Base-by-base conservation (phyloP, 306 rosid species). In the Cucurbita ficifolia region DNA sequence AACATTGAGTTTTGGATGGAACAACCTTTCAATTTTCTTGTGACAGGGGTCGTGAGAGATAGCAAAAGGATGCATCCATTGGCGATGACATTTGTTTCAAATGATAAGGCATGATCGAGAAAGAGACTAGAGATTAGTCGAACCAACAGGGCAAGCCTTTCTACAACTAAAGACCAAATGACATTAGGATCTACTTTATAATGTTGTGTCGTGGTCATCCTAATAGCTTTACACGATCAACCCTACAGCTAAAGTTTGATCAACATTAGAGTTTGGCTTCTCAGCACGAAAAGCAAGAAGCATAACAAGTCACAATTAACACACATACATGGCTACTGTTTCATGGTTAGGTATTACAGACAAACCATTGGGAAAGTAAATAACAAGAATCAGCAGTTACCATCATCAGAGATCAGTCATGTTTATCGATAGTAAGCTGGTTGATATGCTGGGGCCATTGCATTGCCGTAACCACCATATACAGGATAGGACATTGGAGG, bases 391-490 rank as follows among this genome's bases (percentile, higher is more conserved):
- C 99, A 95, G 99, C 90, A 88, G 96, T 95, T 89, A 89, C 99
- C 96, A 79, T 95, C 96, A 84, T 88, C 84, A 73, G 50, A 43
- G 81, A 79, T 88, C 72, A 76, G 88, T 88, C 88, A 84, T 78
- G 75, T 86, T 96, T 89, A 95, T 88, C 96, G 95, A 97, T 95
- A 91, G 96, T 95, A 95, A 86, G 99, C 99, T 90, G 87, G 99
- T 94, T 94, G 97, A 91, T 95, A 95, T 86, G 95, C 84, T 77
- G 95, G 91, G 74, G 96, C 89, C 92, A 94, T 76, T 51, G 95
- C 91, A 78, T 87, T 90, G 29, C 90, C 99, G 76, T 95, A 95
- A 78, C 87, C 92, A 60, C 89, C 86, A 29, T 94, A 94, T 19
- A 92, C 92, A 65, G 99, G 90, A 83, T 95, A 91, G 52, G 81